Evolutionary conservation across 192 early-diverging fungal species (phyloP).

Genomic region (Podila clonocystis): DNA sequence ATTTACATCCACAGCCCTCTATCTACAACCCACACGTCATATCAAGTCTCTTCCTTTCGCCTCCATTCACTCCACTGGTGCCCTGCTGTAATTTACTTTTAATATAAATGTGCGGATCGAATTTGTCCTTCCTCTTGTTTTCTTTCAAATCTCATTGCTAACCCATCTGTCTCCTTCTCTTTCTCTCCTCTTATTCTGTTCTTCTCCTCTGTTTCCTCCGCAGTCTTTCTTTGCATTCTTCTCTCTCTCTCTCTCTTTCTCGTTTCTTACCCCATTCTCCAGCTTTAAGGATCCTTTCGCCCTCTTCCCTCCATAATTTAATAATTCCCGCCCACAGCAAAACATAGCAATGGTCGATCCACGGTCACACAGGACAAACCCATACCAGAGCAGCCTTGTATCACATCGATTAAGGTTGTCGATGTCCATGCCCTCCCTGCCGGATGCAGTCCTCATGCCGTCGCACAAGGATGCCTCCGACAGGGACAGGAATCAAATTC

Average conservation of each 20-base stretch:
- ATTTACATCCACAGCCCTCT: no score
- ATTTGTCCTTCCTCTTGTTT: neutral
- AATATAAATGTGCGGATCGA: no score
- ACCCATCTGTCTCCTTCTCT: neutral
- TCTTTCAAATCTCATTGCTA: neutral
- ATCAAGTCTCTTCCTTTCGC: no score
- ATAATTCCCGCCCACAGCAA: no score
- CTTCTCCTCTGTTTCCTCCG: neutral
- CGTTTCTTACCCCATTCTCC: neutral
- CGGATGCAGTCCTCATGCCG: neutral
- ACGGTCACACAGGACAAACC: slow-evolving; percentile 40
- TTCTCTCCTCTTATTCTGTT: neutral
- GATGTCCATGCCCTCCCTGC: neutral
- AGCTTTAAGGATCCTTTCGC: neutral
- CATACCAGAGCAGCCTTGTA: slow-evolving; percentile 36
- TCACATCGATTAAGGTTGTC: slow-evolving; percentile 23
- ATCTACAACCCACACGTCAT: no score
- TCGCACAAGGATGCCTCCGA: neutral
- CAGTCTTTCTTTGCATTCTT: neutral
- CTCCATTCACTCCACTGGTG: no score
- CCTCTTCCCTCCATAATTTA: neutral
- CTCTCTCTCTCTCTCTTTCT: neutral
- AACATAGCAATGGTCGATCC: slow-evolving; percentile 28
- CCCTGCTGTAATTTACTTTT: no score
- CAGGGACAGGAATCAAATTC: neutral